Base-by-base conservation (phyloP, 306 rosid species). In the Quercus engelmannii region DNA sequence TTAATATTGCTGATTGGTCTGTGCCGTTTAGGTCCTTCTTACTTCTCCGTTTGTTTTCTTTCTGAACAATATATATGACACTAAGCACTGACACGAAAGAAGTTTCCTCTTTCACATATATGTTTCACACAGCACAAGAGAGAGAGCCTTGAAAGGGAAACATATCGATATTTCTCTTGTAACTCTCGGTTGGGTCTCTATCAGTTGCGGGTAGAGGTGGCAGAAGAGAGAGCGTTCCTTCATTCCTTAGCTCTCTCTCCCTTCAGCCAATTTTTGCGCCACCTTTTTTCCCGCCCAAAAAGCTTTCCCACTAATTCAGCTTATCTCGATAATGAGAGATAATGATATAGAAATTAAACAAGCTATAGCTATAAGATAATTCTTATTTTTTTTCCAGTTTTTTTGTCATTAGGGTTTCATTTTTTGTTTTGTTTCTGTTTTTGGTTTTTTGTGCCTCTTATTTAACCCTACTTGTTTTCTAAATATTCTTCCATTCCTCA, bases 261-360 rank as follows among this genome's bases (percentile, higher is more conserved):
- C 7, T 71, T 85, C 82, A 75, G 65, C 87, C 74, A 82, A 74
- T 83, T 79, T 79, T 80, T 80, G 72, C 74, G 84, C 86, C 87
- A 81, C 85, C 88, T 83, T 73, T 81, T 75, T 33, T 86, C 79
- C 85, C 85, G 85, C 87, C 76, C 75, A 81, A 74, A 74, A 84
- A 81, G 41, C 97, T 91, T 91, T 69, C 74, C 90, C 94, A 79
- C 83, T 85, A 91, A 91, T 89, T 87, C 82, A 89, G 92, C 89
- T 80, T 80, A 28, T 57, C 20, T 63, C 69, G 81, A 88, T 57
- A 85, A 64, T 41, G 87, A 87, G 67, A 43, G 79, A 78, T 61
- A 78, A 15, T 15, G 72, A 83, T 55, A 43, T 65, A 57, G 69
- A 75, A 63, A 21, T 21, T 21, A 21, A 28, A 69, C 55, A 72